A percentile compares a stretch with the other conserved stretches of the same genome.
Evolutionary conservation across 2,329 filamentous ascomycete genomes (phyloP).

Genomic region (Fusarium liriodendri): DNA sequence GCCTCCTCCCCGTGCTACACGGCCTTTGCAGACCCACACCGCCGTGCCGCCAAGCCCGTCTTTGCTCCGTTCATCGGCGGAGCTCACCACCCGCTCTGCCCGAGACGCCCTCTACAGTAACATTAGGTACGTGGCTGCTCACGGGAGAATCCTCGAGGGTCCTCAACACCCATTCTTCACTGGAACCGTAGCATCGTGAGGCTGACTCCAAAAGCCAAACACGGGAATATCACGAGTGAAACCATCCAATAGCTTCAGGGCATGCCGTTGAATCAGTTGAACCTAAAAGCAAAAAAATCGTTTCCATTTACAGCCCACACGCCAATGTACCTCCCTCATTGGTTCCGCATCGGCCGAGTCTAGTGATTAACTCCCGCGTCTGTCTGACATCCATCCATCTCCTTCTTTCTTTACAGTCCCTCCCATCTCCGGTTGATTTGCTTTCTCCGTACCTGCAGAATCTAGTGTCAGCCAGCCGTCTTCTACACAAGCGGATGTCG

Average conservation of each 20-base stretch:
- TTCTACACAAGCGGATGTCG: background rate
- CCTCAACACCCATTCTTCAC: background rate
- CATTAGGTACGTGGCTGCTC: constrained; percentile 6
- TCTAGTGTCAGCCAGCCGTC: constrained; percentile 46
- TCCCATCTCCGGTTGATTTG: constrained; percentile 76
- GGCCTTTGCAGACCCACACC: constrained; percentile 15
- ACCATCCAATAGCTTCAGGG: constrained; percentile 3
- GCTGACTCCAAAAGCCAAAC: constrained; percentile 8
- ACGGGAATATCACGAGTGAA: background rate
- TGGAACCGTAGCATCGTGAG: constrained; percentile 23
- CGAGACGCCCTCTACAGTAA: background rate
- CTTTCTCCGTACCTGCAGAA: constrained; percentile 67
- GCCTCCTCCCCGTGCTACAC: background rate
- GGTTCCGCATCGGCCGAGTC: constrained; percentile 11
- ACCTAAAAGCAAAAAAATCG: constrained; percentile 15
- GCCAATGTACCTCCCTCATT: constrained; percentile 22
- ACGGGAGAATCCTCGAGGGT: background rate
- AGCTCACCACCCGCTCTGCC: constrained; percentile 7
- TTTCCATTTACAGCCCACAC: constrained; percentile 42
- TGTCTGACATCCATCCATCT: constrained; percentile 28
- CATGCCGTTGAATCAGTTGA: constrained; percentile 1
- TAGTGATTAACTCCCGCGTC: constrained; percentile 32
- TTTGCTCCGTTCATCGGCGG: constrained; percentile 19
- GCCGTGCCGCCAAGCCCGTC: constrained; percentile 29
- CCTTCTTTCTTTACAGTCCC: constrained; percentile 45